Evolutionary conservation across 2,329 filamentous ascomycete species (phyloP), one percentile per base, ranked within the genome.

Genomic region (Dryadomyces quercivorus): DNA sequence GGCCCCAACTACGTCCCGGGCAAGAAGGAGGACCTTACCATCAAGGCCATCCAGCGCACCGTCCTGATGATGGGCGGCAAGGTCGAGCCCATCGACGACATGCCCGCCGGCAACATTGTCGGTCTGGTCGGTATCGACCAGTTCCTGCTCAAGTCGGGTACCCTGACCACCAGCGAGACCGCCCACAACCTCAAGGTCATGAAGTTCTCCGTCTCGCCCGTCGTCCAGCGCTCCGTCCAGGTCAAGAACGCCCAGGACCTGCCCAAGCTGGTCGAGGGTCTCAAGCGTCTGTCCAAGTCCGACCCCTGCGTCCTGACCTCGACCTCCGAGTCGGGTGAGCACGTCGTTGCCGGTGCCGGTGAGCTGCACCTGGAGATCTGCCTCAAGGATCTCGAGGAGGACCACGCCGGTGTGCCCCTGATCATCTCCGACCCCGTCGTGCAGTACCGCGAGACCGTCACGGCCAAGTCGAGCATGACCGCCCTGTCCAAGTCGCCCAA

Each of bases 161-260:
- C 93, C 69, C 87, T 98, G 67, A 95, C 91, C 76, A 97, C 92
- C 72, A 85, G 81, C 71, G 93, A 98, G 65, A 94, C 89, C 63
- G 92, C 93, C 72, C 93, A 98, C 86, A 98, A 98, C 86, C 79
- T 98, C 69, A 97, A 97, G 86, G 93, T 98, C 78, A 98, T 98
- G 93, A 97, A 96, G 82, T 98, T 98, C 87, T 98, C 93, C 70
- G 93, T 98, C 72, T 97, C 93, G 58, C 93, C 93, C 67, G 93
- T 98, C 77, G 93, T 98, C 63, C 92, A 87, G 78, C 92, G 92
- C 65, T 95, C 93, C 74, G 93, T 98, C 69, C 89, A 96, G 78
- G 92, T 96, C 81, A 97, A 97, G 89, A 98, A 98, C 78, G 93
- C 93, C 69, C 90, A 95, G 79, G 93, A 98, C 82, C 85, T 98